Conservation (phyloP, 2,329 filamentous ascomycete genomes). For the Cadophora gregata region DNA sequence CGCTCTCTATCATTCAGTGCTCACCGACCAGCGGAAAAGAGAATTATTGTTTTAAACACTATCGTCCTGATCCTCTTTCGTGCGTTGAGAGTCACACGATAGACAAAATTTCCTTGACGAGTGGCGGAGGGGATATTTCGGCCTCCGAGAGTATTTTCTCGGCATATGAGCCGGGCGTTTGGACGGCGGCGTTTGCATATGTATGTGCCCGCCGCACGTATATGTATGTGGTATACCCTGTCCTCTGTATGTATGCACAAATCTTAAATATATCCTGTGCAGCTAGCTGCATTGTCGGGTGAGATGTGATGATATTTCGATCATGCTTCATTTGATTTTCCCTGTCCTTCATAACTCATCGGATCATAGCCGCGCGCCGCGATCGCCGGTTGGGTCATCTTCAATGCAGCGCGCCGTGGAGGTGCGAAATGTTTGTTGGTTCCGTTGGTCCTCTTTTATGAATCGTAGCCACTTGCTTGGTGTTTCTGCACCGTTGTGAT, state of each 20-base stretch:
- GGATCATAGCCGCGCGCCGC: background rate
- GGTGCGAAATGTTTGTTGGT: background rate
- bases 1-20: background rate
- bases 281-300: background rate
- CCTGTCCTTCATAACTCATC: background rate
- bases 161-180: slow-evolving; percentile 6
- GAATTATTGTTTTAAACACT: background rate
- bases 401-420: slow-evolving; percentile 2
- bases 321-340: background rate
- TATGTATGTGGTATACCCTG: background rate
- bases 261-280: background rate
- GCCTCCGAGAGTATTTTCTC: background rate
- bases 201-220: background rate
- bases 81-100: background rate
- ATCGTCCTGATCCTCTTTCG: background rate
- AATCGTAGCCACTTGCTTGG: background rate
- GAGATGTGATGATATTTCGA: background rate
- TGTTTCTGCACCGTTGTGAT: background rate
- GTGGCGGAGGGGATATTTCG: background rate
- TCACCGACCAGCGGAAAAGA: background rate
- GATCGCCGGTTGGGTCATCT: background rate
- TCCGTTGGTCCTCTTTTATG: background rate
- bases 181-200: slow-evolving; percentile 7
- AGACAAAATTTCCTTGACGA: background rate
- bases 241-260: background rate